phyloP scores from a whole-genome alignment of 2,329 filamentous ascomycete species.

The Aspergillus neotritici region DNA sequence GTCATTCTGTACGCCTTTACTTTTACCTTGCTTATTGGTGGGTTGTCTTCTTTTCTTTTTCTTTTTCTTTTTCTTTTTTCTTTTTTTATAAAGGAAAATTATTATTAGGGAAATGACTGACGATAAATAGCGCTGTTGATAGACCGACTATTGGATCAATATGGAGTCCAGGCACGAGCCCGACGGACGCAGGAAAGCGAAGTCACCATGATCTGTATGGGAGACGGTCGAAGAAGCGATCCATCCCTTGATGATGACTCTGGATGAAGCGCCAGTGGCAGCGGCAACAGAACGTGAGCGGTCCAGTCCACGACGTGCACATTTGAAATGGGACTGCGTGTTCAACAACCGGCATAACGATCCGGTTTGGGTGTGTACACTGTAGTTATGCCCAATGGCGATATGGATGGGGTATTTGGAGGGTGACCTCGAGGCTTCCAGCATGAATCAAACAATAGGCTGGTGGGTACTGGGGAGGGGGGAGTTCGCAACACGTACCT shows the following conservation, averaged over 20 bases:
- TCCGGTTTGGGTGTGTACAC: too few relatives aligned
- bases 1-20: constrained; percentile 35
- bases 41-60: constrained; percentile 8
- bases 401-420: too few relatives aligned
- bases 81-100: too few relatives aligned
- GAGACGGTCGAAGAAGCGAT: constrained; percentile 5
- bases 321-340: neutral
- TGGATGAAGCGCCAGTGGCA: neutral
- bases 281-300: too few relatives aligned
- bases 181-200: constrained; percentile 22
- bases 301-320: neutral
- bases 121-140: constrained; percentile 23
- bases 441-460: too few relatives aligned
- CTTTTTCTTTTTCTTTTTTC: neutral
- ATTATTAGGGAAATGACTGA: constrained; percentile 10
- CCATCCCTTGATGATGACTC: neutral
- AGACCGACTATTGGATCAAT: constrained; percentile 33
- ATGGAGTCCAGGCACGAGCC: constrained; percentile 20
- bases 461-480: too few relatives aligned
- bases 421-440: too few relatives aligned
- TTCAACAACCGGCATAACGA: neutral
- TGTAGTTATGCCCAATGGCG: too few relatives aligned
- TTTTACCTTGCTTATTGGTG: constrained; percentile 27
- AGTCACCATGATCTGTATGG: constrained; percentile 10
- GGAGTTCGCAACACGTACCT: too few relatives aligned